Evolutionary conservation across 2,329 filamentous ascomycete species (phyloP).

Genomic region (Helotiales sp.): DNA sequence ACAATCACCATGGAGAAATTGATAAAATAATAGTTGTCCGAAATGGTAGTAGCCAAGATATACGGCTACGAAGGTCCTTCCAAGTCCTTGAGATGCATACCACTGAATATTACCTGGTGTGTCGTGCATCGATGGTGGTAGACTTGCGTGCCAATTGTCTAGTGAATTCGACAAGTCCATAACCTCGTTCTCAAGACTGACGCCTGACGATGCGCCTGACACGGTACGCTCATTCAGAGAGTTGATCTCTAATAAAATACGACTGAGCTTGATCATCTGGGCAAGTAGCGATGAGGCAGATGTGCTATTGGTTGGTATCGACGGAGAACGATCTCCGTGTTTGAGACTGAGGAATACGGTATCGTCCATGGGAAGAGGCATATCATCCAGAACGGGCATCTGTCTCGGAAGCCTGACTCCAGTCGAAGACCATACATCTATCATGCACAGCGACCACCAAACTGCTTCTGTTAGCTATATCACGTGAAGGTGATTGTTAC

Average conservation of each 20-base stretch:
- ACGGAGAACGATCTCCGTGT: conserved; percentile 10
- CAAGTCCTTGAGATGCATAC: conserved; percentile 41
- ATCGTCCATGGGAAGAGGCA: conserved; percentile 25
- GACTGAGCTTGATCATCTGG: conserved; percentile 41
- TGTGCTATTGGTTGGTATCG: neutral
- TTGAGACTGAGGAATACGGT: conserved; percentile 2
- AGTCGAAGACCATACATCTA: conserved; percentile 29
- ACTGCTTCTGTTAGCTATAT: conserved; percentile 7
- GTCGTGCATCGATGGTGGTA: conserved; percentile 40
- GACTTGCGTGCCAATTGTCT: conserved; percentile 37
- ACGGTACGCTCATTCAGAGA: conserved; percentile 39
- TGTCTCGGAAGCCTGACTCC: conserved; percentile 22
- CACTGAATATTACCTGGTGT: conserved; percentile 40
- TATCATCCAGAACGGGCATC: conserved; percentile 17
- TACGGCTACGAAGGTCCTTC: conserved; percentile 44
- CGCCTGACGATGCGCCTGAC: conserved; percentile 24
- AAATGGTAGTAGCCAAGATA: conserved; percentile 49
- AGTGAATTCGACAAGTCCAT: conserved; percentile 35
- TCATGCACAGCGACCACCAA: conserved; percentile 28
- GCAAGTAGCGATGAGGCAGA: conserved; percentile 27
- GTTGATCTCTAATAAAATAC: conserved; percentile 42
- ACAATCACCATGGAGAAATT: conserved; percentile 41
- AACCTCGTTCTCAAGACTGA: conserved; percentile 12
- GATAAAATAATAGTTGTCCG: conserved; percentile 48
- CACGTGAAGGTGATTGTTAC: neutral